phyloP scores from a whole-genome alignment of 1,284 basidiomycete species.

The Fomitopsis betulina region DNA sequence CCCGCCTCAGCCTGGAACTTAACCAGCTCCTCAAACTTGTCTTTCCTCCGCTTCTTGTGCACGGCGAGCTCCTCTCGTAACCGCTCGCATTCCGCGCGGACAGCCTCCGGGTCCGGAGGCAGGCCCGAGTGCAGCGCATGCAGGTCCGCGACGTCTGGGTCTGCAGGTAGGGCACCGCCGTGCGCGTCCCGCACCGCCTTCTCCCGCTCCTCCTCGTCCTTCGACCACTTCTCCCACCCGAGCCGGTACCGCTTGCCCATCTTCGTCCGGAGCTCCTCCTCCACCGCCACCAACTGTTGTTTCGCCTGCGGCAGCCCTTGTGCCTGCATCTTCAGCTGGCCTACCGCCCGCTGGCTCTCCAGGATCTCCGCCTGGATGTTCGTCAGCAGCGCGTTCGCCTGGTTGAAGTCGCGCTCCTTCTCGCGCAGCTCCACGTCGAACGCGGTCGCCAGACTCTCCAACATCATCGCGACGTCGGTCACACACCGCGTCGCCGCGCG shows the following conservation, averaged over 20 bases:
- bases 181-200: constrained; percentile 52
- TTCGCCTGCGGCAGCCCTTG: constrained; percentile 66
- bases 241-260: constrained; percentile 78
- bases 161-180: constrained; percentile 48
- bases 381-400: constrained; percentile 83
- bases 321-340: constrained; percentile 66
- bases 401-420: constrained; percentile 89
- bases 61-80: constrained; percentile 63
- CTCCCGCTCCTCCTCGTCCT: constrained; percentile 79
- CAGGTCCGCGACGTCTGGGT: constrained; percentile 65
- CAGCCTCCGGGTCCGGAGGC: constrained; percentile 51
- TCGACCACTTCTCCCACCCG: constrained; percentile 93
- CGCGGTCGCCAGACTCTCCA: constrained; percentile 87
- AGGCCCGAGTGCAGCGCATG: constrained; percentile 50
- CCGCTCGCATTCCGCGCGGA: constrained; percentile 55
- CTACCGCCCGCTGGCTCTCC: constrained; percentile 78
- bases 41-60: constrained; percentile 62
- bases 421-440: constrained; percentile 92
- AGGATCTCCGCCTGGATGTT: constrained; percentile 92
- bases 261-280: constrained; percentile 65
- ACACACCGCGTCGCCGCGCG: constrained; percentile 83
- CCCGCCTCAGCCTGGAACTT: constrained; percentile 85
- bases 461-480: constrained; percentile 81
- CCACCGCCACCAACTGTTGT: constrained; percentile 56
- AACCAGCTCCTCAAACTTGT: constrained; percentile 71